A percentile compares a stretch with the other conserved stretches of the same genome.
These are phyloP conservation scores for Pichia deserticola DNA, from an alignment of 805 yeast species.

Conservation along the genomic window DNA sequence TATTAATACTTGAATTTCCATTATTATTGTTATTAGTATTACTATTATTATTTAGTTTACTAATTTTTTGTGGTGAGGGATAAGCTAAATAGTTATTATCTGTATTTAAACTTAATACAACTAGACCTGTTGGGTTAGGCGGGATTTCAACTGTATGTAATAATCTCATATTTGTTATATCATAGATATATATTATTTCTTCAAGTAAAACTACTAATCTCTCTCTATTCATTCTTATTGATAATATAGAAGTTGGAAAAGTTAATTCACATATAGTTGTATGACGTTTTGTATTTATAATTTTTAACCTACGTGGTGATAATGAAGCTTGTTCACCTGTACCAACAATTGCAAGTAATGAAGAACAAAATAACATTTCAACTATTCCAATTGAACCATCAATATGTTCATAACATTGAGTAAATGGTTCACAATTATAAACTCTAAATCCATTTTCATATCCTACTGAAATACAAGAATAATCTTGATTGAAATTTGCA, in stretches of 20 bases:
- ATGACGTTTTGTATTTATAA: slow-evolving; percentile 69
- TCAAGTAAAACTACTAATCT: slow-evolving; percentile 74
- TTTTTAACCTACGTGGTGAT: slow-evolving; percentile 77
- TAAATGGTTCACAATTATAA: slow-evolving; percentile 85
- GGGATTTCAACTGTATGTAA: slow-evolving; percentile 66
- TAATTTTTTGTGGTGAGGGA: slow-evolving; percentile 63
- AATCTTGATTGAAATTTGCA: slow-evolving; percentile 80
- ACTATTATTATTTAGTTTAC: slow-evolving; percentile 17
- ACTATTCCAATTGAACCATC: slow-evolving; percentile 62
- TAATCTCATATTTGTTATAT: slow-evolving; percentile 81
- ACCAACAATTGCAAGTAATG: slow-evolving; percentile 78
- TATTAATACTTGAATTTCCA: neutral
- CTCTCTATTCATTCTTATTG: slow-evolving; percentile 75
- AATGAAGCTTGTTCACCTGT: slow-evolving; percentile 65
- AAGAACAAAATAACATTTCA: slow-evolving; percentile 87
- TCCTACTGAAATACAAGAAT: slow-evolving; percentile 73
- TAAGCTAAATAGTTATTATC: slow-evolving; percentile 56
- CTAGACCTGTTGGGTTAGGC: slow-evolving; percentile 50
- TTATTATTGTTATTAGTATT: neutral
- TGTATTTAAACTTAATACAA: slow-evolving; percentile 50
- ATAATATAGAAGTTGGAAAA: slow-evolving; percentile 72
- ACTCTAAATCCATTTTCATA: slow-evolving; percentile 61
- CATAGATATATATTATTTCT: slow-evolving; percentile 84
- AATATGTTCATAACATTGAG: slow-evolving; percentile 49
- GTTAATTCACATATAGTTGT: slow-evolving; percentile 81